Evolutionary conservation across 2,329 filamentous ascomycete species (phyloP).

Genomic region (Purpureocillium lavendulum): DNA sequence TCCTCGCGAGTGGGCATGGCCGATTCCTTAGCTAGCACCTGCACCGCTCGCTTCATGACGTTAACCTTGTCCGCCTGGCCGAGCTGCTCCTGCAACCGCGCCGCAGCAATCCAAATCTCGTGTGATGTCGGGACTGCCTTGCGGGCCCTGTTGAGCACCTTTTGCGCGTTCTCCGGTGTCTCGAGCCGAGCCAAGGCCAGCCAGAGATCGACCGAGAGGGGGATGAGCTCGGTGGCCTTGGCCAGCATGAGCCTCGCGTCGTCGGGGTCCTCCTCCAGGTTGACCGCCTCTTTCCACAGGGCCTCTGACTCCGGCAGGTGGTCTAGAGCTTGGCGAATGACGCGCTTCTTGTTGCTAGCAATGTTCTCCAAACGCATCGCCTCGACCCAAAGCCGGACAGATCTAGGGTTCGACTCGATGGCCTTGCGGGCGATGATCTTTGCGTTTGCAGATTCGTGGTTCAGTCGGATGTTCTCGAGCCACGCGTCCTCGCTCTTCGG

Average conservation of each 20-base stretch:
- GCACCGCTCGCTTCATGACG: conserved; percentile 90
- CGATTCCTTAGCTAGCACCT: conserved; percentile 79
- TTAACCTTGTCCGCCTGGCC: conserved; percentile 74
- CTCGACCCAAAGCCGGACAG: conserved; percentile 86
- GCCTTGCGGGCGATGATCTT: conserved; percentile 93
- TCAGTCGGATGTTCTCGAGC: conserved; percentile 91
- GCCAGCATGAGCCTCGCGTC: conserved; percentile 84
- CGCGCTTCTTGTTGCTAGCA: conserved; percentile 78
- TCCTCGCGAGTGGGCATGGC: conserved; percentile 97
- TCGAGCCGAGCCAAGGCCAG: conserved; percentile 86
- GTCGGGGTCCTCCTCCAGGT: conserved; percentile 81
- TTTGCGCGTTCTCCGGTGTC: conserved; percentile 83
- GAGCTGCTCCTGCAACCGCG: conserved; percentile 78
- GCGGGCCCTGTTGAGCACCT: conserved; percentile 89
- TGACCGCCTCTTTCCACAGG: conserved; percentile 97
- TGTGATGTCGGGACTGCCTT: conserved; percentile 89
- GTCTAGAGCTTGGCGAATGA: conserved; percentile 83
- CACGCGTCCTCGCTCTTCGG: conserved; percentile 93
- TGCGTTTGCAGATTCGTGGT: conserved; percentile 76
- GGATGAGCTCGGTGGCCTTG: conserved; percentile 93
- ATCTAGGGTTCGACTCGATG: conserved; percentile 83
- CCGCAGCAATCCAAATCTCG: conserved; percentile 95
- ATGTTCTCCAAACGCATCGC: conserved; percentile 89
- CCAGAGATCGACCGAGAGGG: conserved; percentile 90
- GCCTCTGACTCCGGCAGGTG: conserved; percentile 90